Percentiles rank a stretch among this genome's conserved stretches.
phyloP scores from a whole-genome alignment of 805 yeast genomes.

The Yarrowia keelungensis region DNA sequence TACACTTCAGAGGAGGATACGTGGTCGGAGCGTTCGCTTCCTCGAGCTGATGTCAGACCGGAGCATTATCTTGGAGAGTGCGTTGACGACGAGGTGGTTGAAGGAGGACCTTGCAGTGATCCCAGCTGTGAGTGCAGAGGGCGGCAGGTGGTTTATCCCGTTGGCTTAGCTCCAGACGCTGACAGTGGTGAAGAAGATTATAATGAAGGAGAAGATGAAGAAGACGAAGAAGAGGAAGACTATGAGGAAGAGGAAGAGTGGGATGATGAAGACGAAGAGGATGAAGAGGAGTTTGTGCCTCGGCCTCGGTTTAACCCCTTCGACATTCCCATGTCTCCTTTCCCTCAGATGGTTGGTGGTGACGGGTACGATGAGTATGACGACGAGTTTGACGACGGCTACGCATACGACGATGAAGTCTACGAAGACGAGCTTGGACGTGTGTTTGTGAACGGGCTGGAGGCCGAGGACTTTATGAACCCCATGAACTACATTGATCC shows the following conservation, averaged over 20 bases:
- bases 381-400: neutral
- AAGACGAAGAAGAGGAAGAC: neutral
- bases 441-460: neutral
- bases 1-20: slow-evolving; percentile 17
- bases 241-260: neutral
- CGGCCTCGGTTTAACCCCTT: too few species aligned
- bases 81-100: slow-evolving; percentile 5
- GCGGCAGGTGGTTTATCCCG: neutral
- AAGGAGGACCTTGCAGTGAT: neutral
- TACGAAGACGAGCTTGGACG: slow-evolving; percentile 14
- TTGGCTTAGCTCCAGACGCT: neutral
- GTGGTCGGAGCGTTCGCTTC: neutral
- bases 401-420: neutral
- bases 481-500: slow-evolving; percentile 17
- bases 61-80: neutral
- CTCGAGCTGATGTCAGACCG: neutral
- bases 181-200: neutral
- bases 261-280: neutral
- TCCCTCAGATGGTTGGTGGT: too few species aligned
- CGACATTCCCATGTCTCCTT: too few species aligned
- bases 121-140: neutral
- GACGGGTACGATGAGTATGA: neutral
- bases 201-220: neutral
- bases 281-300: neutral
- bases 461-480: slow-evolving; percentile 6